These are phyloP conservation scores for Daldinia childiae DNA, from an alignment of 495 filamentous ascomycete species.

Conservation along the genomic window DNA sequence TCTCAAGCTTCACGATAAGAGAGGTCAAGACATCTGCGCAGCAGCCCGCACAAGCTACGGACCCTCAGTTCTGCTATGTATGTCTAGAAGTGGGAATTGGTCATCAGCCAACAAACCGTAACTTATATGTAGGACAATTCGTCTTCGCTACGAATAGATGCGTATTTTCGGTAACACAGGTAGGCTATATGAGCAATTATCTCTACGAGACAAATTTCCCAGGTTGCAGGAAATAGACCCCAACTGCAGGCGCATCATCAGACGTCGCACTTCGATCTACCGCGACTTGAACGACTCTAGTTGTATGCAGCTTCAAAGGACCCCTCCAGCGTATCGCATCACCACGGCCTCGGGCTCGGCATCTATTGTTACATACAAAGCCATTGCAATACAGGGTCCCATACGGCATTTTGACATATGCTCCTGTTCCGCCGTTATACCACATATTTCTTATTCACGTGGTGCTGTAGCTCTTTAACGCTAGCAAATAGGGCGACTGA, in stretches of 20 bases:
- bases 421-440: conserved; percentile 26
- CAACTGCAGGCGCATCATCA: conserved; percentile 37
- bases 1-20: conserved; percentile 12
- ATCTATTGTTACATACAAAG: conserved; percentile 26
- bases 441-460: conserved; percentile 18
- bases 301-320: conserved; percentile 34
- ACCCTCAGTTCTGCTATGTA: conserved; percentile 18
- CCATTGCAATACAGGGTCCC: conserved; percentile 3
- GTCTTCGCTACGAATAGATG: conserved; percentile 34
- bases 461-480: conserved; percentile 10
- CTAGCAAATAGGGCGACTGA: conserved; percentile 15
- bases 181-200: conserved; percentile 21
- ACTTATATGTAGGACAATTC: conserved; percentile 42
- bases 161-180: conserved; percentile 36
- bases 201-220: conserved; percentile 38
- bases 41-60: conserved; percentile 28
- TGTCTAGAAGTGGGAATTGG: conserved; percentile 38
- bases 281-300: conserved; percentile 34
- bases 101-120: conserved; percentile 24
- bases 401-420: conserved; percentile 21
- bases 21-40: conserved; percentile 15
- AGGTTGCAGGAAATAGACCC: conserved; percentile 32
- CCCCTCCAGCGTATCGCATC: conserved; percentile 6
- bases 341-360: conserved; percentile 7
- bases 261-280: conserved; percentile 36